Evolutionary conservation across 2,329 filamentous ascomycete genomes (phyloP), one percentile per base, ranked within the genome.

Genomic region (Diplodia sapinea): DNA sequence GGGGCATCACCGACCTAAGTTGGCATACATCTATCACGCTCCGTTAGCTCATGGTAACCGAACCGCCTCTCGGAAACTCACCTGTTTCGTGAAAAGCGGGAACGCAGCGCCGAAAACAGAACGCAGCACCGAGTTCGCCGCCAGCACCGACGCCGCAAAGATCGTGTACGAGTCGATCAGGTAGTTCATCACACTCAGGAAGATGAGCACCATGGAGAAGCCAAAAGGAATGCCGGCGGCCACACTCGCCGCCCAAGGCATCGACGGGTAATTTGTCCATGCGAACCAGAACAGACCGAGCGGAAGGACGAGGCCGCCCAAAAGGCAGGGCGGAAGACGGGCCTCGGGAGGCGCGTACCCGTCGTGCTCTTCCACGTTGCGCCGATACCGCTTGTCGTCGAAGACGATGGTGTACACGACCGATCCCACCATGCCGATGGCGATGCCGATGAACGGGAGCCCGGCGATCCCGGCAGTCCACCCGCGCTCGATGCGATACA

Each of bases 61-160:
- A 5, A 31, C 17, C 26, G 26, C 26, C 26, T 26, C 26, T 26
- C 26, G 26, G 26, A 38, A 20, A 23, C 54, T 23, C 33, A 56
- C 54, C 54, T 92, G 88, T 1, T 82, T 85, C 0, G 90, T 88
- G 76, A 95, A 95, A 1, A 95, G 84, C 0, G 92, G 92, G 82
- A 96, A 95, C 1, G 85, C 88, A 2, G 91, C 91, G 70, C 91
- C 92, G 70, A 89, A 90, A 9, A 93, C 82, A 0, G 91, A 94
- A 71, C 93, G 89, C 47, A 96, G 80, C 74, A 96, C 90, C 0
- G 91, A 91, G 79, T 94, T 92, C 57, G 90, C 90, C 2, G 91
- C 91, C 9, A 94, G 81, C 0, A 89, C 90, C 0, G 88, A 91
- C 0, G 91, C 91, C 0, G 92, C 91, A 70, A 89, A 94, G 72